Conservation (phyloP, 1,284 basidiomycete genomes). For the Stygiomarasmius scandens region DNA sequence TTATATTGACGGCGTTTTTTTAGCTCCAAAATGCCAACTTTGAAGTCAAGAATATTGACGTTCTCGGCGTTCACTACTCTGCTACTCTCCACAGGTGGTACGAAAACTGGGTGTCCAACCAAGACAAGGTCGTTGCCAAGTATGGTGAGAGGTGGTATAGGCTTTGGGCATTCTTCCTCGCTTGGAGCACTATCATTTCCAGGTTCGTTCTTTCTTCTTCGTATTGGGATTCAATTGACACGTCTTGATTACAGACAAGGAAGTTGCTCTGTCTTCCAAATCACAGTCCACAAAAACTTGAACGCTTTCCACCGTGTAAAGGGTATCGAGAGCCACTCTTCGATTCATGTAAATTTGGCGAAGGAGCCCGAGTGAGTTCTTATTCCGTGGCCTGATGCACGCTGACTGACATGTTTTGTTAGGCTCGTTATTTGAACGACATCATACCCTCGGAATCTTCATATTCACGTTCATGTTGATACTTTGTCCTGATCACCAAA, state of each 20-base stretch:
- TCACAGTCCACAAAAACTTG: constrained; percentile 96
- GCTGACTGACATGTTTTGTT: not conserved
- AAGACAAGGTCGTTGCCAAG: constrained; percentile 84
- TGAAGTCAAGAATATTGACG: constrained; percentile 95
- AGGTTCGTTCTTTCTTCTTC: constrained; percentile 43
- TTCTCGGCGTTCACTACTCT: constrained; percentile 96
- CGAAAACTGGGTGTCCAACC: constrained; percentile 92
- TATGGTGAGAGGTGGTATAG: constrained; percentile 94
- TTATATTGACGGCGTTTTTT: not conserved
- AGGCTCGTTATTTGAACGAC: not conserved
- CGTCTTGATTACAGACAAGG: constrained; percentile 65
- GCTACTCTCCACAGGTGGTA: constrained; percentile 96
- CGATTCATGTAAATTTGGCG: constrained; percentile 64
- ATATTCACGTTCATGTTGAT: too few species aligned
- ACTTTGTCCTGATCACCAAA: not conserved
- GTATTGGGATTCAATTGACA: constrained; percentile 14
- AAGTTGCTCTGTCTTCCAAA: constrained; percentile 88
- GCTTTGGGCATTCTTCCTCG: constrained; percentile 91
- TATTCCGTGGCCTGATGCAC: too few species aligned
- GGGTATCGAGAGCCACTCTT: constrained; percentile 75
- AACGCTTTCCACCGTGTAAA: constrained; percentile 92
- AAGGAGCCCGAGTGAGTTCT: constrained; percentile 49
- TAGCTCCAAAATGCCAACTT: constrained; percentile 91
- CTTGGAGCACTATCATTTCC: constrained; percentile 74
- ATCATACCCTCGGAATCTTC: too few species aligned